These are phyloP conservation scores for Oenanthe sinensis DNA, from an alignment of 129 eudicot genomes.

Conservation along the genomic window DNA sequence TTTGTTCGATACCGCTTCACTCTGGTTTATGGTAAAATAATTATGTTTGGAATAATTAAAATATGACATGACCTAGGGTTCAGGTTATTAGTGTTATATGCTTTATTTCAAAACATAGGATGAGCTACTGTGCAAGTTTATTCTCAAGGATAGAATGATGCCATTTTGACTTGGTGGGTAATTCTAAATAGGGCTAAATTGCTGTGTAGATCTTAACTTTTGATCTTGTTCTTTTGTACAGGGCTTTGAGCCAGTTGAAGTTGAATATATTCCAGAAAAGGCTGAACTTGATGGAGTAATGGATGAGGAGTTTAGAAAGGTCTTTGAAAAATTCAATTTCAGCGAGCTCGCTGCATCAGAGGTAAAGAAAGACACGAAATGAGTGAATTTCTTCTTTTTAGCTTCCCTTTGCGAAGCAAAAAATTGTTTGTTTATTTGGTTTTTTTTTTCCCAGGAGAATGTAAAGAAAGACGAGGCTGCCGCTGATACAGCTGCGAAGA, in stretches of 20 bases:
- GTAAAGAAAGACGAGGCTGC: slow-evolving; percentile 58
- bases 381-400: background rate
- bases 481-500: slow-evolving; percentile 45
- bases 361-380: slow-evolving; percentile 28
- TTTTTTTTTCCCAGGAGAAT: slow-evolving; percentile 39
- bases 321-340: slow-evolving; percentile 73
- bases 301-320: slow-evolving; percentile 75
- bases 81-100: background rate
- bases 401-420: background rate
- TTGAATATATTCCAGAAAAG: slow-evolving; percentile 80
- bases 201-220: background rate
- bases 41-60: background rate
- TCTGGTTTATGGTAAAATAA: background rate
- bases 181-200: background rate
- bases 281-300: slow-evolving; percentile 64
- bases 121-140: background rate
- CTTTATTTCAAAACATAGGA: background rate
- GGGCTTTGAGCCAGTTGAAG: slow-evolving; percentile 63
- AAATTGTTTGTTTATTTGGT: background rate
- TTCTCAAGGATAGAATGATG: background rate
- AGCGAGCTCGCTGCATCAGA: slow-evolving; percentile 49
- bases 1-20: background rate
- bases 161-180: background rate
- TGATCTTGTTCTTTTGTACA: slow-evolving; percentile 3
- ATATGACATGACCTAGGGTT: background rate